These are phyloP conservation scores for Chrysopogon serrulatus DNA, from an alignment of 176 grass and related monocot genomes.

Conservation along the genomic window DNA sequence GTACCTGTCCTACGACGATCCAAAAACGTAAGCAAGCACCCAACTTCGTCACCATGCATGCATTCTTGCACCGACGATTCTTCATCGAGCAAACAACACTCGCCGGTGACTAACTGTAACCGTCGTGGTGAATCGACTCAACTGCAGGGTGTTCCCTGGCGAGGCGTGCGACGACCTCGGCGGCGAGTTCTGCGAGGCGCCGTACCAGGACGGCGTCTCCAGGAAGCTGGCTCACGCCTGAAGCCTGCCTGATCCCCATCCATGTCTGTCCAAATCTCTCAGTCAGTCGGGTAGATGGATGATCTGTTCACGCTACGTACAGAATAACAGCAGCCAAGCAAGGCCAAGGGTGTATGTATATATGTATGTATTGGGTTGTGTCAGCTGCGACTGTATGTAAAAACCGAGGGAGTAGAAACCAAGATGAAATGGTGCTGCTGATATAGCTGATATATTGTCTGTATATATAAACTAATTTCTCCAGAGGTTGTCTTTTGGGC, in stretches of 20 bases:
- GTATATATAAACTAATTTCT: too few species aligned
- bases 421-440: not conserved
- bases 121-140: not conserved
- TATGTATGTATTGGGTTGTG: not conserved
- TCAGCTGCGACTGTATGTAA: not conserved
- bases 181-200: slow-evolving; percentile 79
- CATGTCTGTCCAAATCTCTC: not conserved
- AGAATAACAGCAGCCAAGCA: not conserved
- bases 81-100: not conserved
- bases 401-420: too few species aligned
- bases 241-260: not conserved
- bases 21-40: slow-evolving; percentile 52
- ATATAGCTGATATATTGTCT: not conserved
- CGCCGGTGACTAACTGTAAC: not conserved
- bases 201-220: slow-evolving; percentile 47
- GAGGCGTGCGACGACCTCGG: slow-evolving; percentile 94
- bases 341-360: not conserved
- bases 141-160: slow-evolving; percentile 76
- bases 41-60: not conserved
- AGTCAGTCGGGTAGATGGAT: not conserved
- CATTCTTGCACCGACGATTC: not conserved
- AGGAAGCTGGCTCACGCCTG: not conserved
- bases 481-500: too few species aligned
- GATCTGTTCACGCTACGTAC: not conserved
- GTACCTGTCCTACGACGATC: slow-evolving; percentile 60